Base-by-base conservation (phyloP, 306 rosid genomes). In the apple (Malus domestica) region DNA sequence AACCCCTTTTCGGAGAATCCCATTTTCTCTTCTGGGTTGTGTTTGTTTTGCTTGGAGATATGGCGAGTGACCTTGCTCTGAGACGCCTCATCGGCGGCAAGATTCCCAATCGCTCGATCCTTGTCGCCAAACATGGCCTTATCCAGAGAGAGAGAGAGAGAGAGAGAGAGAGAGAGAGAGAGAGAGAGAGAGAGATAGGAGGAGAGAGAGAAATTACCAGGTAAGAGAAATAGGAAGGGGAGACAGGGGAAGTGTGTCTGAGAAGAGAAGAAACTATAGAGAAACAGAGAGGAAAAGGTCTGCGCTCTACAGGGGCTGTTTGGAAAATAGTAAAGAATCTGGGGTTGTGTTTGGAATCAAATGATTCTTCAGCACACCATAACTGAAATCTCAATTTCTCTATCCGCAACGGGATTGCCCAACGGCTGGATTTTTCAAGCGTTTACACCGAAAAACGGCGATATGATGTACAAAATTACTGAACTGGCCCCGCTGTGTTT, bases 21-120 rank as follows among this genome's bases (percentile, higher is more conserved):
- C 70, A 69, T 42, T 81, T 88, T 89, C 13, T 72, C 75, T 58
- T 83, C 90, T 20, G 84, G 83, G 73, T 76, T 75, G 6, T 75
- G 81, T 65, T 70, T 88, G 16, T 3, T 58, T 3, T 79, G 82
- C 78, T 84, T 86, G 59, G 93, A 86, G 72, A 84, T 69, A 70
- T 57, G 88, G 51, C 87, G 87, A 10, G 91, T 83, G 3, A 88
- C 71, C 89, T 90, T 96, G 91, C 85, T 88, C 81, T 86, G 88
- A 11, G 97, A 96, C 77, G 83, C 88, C 83, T 96, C 99, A 67
- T 84, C 98, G n/a, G 76, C 92, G 67, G 85, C 93, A 71, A 78
- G 78, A 73, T 51, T 51, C 55, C 84, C 88, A 61, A 32, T 73
- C 0, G 82, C 30, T 51, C 83, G 90, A 83, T 89, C 92, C 76